Base-by-base conservation (phyloP, 257 asterid genomes). In the Salvia rosmarinus region DNA sequence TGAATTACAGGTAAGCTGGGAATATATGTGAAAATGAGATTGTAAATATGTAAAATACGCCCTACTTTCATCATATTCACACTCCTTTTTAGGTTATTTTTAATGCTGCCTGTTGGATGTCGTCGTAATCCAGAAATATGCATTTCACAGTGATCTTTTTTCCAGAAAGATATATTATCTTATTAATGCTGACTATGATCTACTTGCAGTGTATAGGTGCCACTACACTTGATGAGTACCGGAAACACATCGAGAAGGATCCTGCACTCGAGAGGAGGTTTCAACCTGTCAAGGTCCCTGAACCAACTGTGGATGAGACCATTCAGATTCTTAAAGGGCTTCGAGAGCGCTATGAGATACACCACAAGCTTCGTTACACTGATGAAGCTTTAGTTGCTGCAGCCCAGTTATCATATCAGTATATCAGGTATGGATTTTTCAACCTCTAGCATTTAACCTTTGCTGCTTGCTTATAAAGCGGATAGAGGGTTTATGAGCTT, bases 231-330 rank as follows among this genome's bases (percentile, higher is more conserved):
- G 97, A 93, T 75, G 97, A 89, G 79, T 90, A 91, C 86, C 77
- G 97, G 60, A 87, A 90, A 78, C 96, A 89, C 79, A 88, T 94
- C 11, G 99, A 94, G 79, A 94, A 94, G 82, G 99, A 94, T 82
- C 96, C 99, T 7, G 98, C 98, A 44, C 54, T 94, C 25, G 96
- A 94, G 77, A 86, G 99, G 75, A 82, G 99, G 77, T 94, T 94
- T 78, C 99, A 94, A 76, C 99, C 99, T 10, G 97, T 94, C 35
- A 91, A 80, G 87, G 97, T 94, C 54, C 99, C 99, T 9, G 99
- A 94, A 69, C 99, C 99, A 49, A 76, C 96, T 4, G 97, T 91
- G 57, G 99, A 94, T 68, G 99, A 94, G 73, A 84, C 97, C 58
- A 89, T 94, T 85, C 96, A 82, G 82, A 94, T 94, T 80, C 77